Evolutionary conservation across 352 stramenopile genomes (phyloP), one percentile per base, ranked within the genome.

Genomic region (Phytophthora nicotianae): DNA sequence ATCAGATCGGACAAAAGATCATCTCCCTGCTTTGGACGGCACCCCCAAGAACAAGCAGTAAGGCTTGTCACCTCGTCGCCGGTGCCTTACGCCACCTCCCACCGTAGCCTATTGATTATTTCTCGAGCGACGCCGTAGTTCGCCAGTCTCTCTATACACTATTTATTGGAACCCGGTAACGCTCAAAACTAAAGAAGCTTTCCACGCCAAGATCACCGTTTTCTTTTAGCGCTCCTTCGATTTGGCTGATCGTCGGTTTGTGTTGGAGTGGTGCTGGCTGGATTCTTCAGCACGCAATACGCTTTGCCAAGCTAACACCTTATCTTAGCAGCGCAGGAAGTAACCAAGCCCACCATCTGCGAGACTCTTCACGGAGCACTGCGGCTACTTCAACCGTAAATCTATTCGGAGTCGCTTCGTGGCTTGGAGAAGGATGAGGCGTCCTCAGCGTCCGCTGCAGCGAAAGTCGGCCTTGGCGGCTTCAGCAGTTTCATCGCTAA

Each of bases 111-210:
- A 46, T n/a, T 62, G 33, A 68, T 61, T 68, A 62, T 68, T 45
- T 68, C 60, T 46, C 21, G 13, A 52, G 46, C 32, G 23, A 20
- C 40, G 21, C 35, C 33, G n/a, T 47, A 48, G 50, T 60, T 51
- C 53, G 53, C 26, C 41, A 58, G 53, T 43, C 50, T 62, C 47
- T 38, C 32, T 62, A 57, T 63, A 64, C 40, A 64, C 53, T 69
- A 69, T 69, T 69, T 69, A 69, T 69, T 69, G 47, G 53, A 69
- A 64, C 42, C 23, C 38, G 23, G 56, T 51, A 51, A 61, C 58
- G 33, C 33, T 61, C 21, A 4, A 61, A 64, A 38, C 26, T 21
- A 62, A 61, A 58, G 56, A 57, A 46, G 42, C 33, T 61, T 55
- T 50, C n/a, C 26, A 51, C n/a, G 29, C 57, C 20, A 32, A 50